phyloP scores from a whole-genome alignment of 495 filamentous ascomycete species.

The Aspergillus indologenus region DNA sequence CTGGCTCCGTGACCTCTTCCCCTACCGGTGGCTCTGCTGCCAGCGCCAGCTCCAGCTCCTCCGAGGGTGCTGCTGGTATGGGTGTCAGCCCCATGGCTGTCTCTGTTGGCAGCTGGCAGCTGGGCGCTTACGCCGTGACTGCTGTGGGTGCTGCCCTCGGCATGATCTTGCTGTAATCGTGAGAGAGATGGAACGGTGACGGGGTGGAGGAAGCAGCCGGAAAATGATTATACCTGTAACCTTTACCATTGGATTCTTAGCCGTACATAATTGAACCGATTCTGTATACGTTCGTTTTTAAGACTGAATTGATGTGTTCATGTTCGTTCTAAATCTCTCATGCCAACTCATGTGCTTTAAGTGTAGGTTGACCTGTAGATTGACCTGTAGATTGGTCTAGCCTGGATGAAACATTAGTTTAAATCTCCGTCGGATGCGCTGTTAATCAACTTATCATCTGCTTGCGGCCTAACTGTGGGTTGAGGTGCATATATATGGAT shows the following conservation, averaged over 20 bases:
- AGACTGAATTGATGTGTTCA: not conserved
- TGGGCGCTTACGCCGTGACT: constrained; percentile 65
- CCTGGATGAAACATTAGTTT: no score
- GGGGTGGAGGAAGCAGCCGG: not conserved
- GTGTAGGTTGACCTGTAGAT: no score
- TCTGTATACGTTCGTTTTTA: constrained; percentile 1
- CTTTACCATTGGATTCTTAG: not conserved
- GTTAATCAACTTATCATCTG: not conserved
- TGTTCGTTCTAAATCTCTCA: not conserved
- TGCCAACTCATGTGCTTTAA: no score
- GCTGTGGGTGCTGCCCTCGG: constrained; percentile 66
- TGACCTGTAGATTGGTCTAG: no score
- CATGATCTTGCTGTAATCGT: constrained; percentile 74
- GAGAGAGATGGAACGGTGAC: constrained; percentile 4
- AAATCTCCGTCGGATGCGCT: no score
- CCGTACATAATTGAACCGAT: constrained; percentile 7
- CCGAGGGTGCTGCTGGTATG: constrained; percentile 39
- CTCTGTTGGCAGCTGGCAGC: constrained; percentile 58
- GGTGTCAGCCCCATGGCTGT: constrained; percentile 52
- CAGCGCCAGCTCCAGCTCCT: constrained; percentile 32
- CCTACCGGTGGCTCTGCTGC: constrained; percentile 58
- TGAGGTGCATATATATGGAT: not conserved
- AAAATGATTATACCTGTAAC: not conserved
- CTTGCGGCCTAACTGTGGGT: not conserved
- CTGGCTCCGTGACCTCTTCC: constrained; percentile 61